A percentile compares a stretch with the other conserved stretches of the same genome.
Evolutionary conservation across 2,329 filamentous ascomycete species (phyloP).

Genomic region (Tolypocladium tropicale): DNA sequence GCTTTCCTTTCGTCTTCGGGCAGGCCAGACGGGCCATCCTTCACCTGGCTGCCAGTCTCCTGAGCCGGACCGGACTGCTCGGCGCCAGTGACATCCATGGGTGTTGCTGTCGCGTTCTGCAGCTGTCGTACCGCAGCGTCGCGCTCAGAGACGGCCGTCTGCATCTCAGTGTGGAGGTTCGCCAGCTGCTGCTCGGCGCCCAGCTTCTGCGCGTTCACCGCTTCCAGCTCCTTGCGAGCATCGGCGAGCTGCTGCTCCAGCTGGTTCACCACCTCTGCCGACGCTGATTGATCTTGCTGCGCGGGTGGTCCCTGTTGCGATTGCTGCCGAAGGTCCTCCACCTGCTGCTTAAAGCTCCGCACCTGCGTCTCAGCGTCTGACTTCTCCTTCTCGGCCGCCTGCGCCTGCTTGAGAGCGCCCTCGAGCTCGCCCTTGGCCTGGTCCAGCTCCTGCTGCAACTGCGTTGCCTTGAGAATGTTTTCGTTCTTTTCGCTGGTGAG

Average conservation of each 20-base stretch:
- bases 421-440: conserved; percentile 44
- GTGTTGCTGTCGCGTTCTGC: conserved; percentile 16
- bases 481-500: conserved; percentile 45
- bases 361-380: conserved; percentile 31
- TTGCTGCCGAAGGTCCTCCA: conserved; percentile 23
- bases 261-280: conserved; percentile 35
- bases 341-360: conserved; percentile 30
- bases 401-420: conserved; percentile 28
- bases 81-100: conserved; percentile 1
- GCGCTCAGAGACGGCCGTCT: conserved; percentile 50
- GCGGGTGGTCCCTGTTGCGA: conserved; percentile 16
- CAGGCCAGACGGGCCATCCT: conserved; percentile 19
- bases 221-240: conserved; percentile 52
- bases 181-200: conserved; percentile 54
- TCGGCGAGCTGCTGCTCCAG: conserved; percentile 39
- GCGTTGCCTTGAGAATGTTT: conserved; percentile 38
- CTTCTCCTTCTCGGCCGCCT: conserved; percentile 21
- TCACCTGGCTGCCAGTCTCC: conserved; percentile 2
- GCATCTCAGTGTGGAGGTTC: conserved; percentile 46
- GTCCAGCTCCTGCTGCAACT: conserved; percentile 39
- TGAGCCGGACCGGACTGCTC: not conserved
- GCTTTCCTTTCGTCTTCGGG: conserved; percentile 49
- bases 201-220: conserved; percentile 56
- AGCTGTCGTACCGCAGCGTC: conserved; percentile 44
- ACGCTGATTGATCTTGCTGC: conserved; percentile 25